Evolutionary conservation across 2,329 filamentous ascomycete species (phyloP), one percentile per base, ranked within the genome.

Genomic region (Xylariaceae sp.): DNA sequence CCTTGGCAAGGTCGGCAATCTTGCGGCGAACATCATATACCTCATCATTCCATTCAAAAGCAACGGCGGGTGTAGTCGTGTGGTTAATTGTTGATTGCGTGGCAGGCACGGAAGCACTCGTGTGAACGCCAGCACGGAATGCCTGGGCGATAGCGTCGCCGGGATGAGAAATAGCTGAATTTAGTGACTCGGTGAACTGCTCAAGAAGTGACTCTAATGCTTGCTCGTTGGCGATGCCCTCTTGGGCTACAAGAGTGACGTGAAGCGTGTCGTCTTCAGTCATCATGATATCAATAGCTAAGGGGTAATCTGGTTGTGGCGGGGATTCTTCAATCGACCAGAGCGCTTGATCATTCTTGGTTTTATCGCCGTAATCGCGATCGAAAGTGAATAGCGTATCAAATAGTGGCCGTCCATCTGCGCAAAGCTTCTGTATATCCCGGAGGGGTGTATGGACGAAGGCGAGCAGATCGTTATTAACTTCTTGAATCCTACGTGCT

Each of bases 311-410:
- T 0, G 83, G 77, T 9, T 74, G 69, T 2, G 71, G 70, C 3
- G 73, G 67, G 1, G 76, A 76, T 26, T 81, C 74, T 2, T 77
- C 56, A 7, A 79, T 64, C 0, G 70, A 72, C 85, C 89, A 91
- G 1, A 83, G 52, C 2, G 56, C 61, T 1, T 62, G 53, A 2
- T 70, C 62, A 3, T 68, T 59, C n/a, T 64, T 65, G 1, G 56
- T 43, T 0, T 64, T 53, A 0, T 63, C 55, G 0, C 65, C 58
- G 0, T 70, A 62, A 6, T 80, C 73, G 37, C 79, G 76, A 64
- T 95, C 88, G 66, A 92, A 96, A 0, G 90, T 87, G 62, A 96
- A 95, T 1, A 96, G 73, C 0, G 79, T 86, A 56, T 95, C 87
- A 65, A 96, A 96, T 2, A 92, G 71, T 0, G 80, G 75, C 42